A percentile compares a stretch with the other conserved stretches of the same genome.
These are phyloP conservation scores for Eleusine coracana DNA, from an alignment of 176 grass and related monocot species.

Conservation along the genomic window DNA sequence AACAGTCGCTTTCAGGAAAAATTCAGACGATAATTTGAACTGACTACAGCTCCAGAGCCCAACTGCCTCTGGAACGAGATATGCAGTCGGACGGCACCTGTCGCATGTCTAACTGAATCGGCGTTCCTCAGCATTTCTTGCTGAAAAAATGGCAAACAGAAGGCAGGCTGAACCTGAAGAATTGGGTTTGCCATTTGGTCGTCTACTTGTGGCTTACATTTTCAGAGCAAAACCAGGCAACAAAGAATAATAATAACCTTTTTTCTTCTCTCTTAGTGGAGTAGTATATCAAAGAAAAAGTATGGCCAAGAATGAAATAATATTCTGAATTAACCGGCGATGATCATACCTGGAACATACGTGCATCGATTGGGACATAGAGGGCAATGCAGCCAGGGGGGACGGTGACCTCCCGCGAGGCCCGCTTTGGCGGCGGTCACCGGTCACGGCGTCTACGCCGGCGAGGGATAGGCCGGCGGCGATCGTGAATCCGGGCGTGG, in stretches of 20 bases:
- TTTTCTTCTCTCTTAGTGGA: too few relatives aligned
- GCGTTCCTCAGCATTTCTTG: background rate
- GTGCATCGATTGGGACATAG: background rate
- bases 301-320: background rate
- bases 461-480: background rate
- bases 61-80: background rate
- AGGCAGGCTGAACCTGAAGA: background rate
- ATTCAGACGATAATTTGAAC: background rate
- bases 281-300: background rate
- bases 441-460: background rate
- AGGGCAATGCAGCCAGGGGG: background rate
- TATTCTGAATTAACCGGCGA: background rate
- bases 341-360: constrained; percentile 27
- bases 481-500: constrained; percentile 4
- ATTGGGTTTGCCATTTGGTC: background rate
- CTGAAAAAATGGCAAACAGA: background rate
- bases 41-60: background rate
- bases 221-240: background rate
- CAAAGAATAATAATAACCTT: background rate
- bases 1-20: background rate
- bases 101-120: background rate
- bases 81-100: background rate
- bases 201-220: background rate
- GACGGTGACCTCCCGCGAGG: background rate
- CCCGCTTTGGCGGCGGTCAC: background rate